phyloP scores from a whole-genome alignment of 768 basidiomycete species.

The Rhodosporidiobolus odoratus region DNA sequence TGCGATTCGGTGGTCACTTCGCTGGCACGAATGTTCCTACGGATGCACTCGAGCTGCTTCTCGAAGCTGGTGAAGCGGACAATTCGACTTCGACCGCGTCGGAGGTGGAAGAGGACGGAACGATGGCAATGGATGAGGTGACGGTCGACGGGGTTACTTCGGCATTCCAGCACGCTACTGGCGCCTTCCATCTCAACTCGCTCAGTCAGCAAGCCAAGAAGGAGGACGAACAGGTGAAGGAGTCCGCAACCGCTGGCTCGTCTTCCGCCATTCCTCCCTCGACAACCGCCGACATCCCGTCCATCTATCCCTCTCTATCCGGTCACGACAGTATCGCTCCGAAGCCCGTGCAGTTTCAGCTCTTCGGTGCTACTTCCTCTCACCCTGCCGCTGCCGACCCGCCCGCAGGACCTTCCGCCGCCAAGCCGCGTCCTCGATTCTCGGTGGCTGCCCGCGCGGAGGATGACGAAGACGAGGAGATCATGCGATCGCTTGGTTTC shows the following conservation, averaged over 20 bases:
- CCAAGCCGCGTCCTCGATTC: slow-evolving; percentile 13
- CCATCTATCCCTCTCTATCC: background rate
- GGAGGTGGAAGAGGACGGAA: slow-evolving; percentile 22
- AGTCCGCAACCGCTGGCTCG: background rate
- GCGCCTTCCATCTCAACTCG: background rate
- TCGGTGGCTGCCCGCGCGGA: slow-evolving; percentile 26
- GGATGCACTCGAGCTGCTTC: background rate
- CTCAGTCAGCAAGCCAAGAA: background rate
- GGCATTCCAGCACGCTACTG: slow-evolving; percentile 7
- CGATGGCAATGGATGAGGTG: slow-evolving; percentile 31
- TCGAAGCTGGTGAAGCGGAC: background rate
- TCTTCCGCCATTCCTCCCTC: background rate
- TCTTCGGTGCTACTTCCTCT: background rate
- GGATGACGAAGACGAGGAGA: slow-evolving; percentile 36
- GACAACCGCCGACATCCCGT: background rate
- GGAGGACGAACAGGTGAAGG: no score
- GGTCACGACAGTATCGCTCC: background rate
- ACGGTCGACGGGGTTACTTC: slow-evolving; percentile 19
- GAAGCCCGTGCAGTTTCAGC: background rate
- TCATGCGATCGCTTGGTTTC: slow-evolving; percentile 28
- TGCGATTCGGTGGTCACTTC: slow-evolving; percentile 31
- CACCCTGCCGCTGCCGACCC: background rate
- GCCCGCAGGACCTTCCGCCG: background rate
- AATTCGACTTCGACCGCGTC: background rate
- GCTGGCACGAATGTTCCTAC: slow-evolving; percentile 24